Percentiles rank a stretch among this genome's conserved stretches.
Conservation (phyloP, 2,329 filamentous ascomycete species). For the Xylaria digitata region DNA sequence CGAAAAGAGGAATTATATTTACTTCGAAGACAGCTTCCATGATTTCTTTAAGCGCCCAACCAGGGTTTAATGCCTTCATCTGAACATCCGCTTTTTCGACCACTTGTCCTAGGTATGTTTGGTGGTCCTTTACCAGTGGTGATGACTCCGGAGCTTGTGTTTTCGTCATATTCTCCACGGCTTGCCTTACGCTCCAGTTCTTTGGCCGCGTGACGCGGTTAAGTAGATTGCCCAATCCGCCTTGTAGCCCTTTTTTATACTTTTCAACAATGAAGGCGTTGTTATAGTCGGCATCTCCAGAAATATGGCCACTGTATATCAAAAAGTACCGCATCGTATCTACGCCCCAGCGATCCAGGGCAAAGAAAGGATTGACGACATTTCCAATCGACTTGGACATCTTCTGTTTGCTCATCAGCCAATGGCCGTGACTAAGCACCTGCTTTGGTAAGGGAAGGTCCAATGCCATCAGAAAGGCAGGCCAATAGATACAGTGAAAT, state of each 20-base stretch:
- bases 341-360: constrained; percentile 86
- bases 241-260: constrained; percentile 83
- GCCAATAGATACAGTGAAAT: constrained; percentile 99
- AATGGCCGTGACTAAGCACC: constrained; percentile 91
- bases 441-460: constrained; percentile 81
- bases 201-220: constrained; percentile 76
- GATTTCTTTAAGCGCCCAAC: constrained; percentile 72
- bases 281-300: constrained; percentile 84
- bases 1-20: constrained; percentile 38
- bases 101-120: constrained; percentile 54
- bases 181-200: constrained; percentile 73
- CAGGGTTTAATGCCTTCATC: constrained; percentile 74
- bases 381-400: constrained; percentile 98
- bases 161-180: constrained; percentile 57
- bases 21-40: constrained; percentile 72
- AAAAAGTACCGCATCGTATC: constrained; percentile 93
- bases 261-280: constrained; percentile 79
- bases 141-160: constrained; percentile 25
- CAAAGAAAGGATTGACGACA: constrained; percentile 93
- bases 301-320: constrained; percentile 80
- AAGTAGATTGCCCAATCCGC: constrained; percentile 82
- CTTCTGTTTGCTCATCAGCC: constrained; percentile 90
- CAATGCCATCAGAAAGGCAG: constrained; percentile 91
- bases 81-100: constrained; percentile 58
- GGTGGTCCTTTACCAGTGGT: constrained; percentile 51